Evolutionary conservation across 176 grass and related monocot genomes (phyloP), one percentile per base, ranked within the genome.

Genomic region (Poa annua): DNA sequence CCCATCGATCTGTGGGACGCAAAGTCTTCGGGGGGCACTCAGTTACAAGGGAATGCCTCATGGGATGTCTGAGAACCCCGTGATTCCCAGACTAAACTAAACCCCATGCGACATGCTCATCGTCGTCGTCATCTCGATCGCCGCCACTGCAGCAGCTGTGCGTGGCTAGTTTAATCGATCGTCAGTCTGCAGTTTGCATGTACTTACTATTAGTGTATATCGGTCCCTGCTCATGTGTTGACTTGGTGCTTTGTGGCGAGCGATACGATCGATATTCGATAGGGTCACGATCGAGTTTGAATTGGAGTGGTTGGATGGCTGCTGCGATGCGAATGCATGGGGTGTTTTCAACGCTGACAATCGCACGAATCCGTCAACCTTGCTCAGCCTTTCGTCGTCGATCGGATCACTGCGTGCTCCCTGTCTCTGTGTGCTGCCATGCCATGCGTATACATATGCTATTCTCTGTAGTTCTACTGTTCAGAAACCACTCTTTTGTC

Each of bases 341-440:
- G 11, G 1, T 4, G 44, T 3, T 84, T 87, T 89, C 82, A 81
- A 89, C 87, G 87, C 87, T 85, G 87, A 85, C 82, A 81, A 62
- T 36, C 12, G 57, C 64, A 51, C 2, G 81, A 80, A 84, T 10
- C 47, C 81, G 82, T 85, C 87, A 89, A 81, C 75, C 50, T 75
- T 76, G 76, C 60, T 61, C 57, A 61, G 76, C 49, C 66, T 38
- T 45, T 64, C n/a, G 8, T 34, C 66, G 64, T 36, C 13, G 45
- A 60, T 44, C 8, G 8, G 78, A 5, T 48, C 24, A 9, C 10
- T 24, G 8, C 13, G 75, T 32, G 60, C 61, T 48, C 52, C 20
- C 24, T 14, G n/a, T 73, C 22, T 20, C 32, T 64, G 67, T 33
- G 84, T 80, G 76, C 32, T 39, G 66, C 42, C 42, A 41, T 13